Percentiles rank a stretch among this genome's conserved stretches.
Evolutionary conservation across 148 eudicot genomes (phyloP).

Genomic region (Amaranthus hypochondriacus): DNA sequence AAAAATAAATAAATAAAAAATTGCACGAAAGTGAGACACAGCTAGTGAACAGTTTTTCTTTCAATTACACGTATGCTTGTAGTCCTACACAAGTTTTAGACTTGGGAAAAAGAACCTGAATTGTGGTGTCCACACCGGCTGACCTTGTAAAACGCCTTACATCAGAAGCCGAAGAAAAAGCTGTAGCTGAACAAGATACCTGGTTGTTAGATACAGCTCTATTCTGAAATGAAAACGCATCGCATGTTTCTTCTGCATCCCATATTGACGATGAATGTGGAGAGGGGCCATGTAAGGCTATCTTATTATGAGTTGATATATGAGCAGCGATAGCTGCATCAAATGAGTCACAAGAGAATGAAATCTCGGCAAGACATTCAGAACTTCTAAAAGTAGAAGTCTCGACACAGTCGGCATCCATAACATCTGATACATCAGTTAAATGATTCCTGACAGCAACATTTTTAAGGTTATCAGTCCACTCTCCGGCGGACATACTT

Average conservation of each 20-base stretch:
- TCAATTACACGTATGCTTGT: background rate
- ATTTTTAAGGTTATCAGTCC: conserved; percentile 92
- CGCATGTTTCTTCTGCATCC: conserved; percentile 99
- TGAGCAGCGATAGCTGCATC: conserved; percentile 99
- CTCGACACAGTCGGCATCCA: conserved; percentile 33
- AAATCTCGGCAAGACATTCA: conserved; percentile 40
- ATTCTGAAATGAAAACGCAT: conserved; percentile 80
- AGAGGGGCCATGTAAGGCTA: conserved; percentile 25
- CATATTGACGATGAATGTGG: conserved; percentile 49
- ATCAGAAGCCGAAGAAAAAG: conserved; percentile 25
- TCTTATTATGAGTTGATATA: conserved; percentile 51
- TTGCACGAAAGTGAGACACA: background rate
- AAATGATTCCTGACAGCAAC: conserved; percentile 65
- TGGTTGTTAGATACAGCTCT: conserved; percentile 26
- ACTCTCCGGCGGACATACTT: conserved; percentile 49
- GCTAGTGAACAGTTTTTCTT: background rate
- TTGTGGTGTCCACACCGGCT: conserved; percentile 22
- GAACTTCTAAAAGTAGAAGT: conserved; percentile 32
- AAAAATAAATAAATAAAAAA: conserved; percentile 9
- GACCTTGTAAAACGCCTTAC: conserved; percentile 24
- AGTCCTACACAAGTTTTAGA: background rate
- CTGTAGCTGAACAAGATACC: conserved; percentile 19
- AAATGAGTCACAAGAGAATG: conserved; percentile 83
- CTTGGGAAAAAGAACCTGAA: conserved; percentile 42
- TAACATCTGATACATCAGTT: conserved; percentile 40